phyloP scores from a whole-genome alignment of 768 basidiomycete species.

The Amanita exitialis region DNA sequence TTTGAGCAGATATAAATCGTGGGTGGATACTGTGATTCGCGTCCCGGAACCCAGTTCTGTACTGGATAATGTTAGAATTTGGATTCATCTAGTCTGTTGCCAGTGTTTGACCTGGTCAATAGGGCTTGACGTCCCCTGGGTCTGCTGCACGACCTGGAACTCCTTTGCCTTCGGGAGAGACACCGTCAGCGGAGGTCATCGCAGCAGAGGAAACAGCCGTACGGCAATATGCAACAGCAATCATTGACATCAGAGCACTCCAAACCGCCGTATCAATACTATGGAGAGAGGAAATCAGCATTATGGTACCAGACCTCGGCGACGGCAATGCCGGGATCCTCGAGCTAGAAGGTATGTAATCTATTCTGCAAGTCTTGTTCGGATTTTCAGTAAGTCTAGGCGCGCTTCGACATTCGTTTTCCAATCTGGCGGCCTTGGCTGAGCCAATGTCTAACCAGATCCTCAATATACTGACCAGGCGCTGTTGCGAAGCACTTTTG shows the following conservation, averaged over 20 bases:
- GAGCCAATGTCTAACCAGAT: conserved; percentile 55
- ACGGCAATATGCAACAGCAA: conserved; percentile 53
- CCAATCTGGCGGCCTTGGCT: conserved; percentile 38
- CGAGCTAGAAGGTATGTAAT: conserved; percentile 39
- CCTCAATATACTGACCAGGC: conserved; percentile 56
- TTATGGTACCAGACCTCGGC: conserved; percentile 43
- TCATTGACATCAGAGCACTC: conserved; percentile 59
- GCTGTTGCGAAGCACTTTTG: conserved; percentile 79
- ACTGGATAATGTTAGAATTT: not conserved
- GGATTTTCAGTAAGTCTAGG: conserved; percentile 24
- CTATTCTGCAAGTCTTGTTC: not conserved
- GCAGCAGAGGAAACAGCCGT: conserved; percentile 57
- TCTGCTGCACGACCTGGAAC: conserved; percentile 39
- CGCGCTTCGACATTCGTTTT: conserved; percentile 44
- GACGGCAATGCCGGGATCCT: conserved; percentile 19
- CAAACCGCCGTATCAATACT: conserved; percentile 40
- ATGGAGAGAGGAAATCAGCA: conserved; percentile 60
- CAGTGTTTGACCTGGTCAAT: too few relatives aligned
- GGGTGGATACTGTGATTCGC: conserved; percentile 53
- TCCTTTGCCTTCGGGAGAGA: conserved; percentile 38
- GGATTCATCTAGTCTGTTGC: not conserved
- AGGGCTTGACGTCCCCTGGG: conserved; percentile 11
- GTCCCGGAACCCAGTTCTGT: conserved; percentile 15
- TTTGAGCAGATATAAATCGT: conserved; percentile 66
- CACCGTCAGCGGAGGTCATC: conserved; percentile 40